These are phyloP conservation scores for Grosmannia huntii DNA, from an alignment of 2,329 filamentous ascomycete genomes.

Conservation along the genomic window DNA sequence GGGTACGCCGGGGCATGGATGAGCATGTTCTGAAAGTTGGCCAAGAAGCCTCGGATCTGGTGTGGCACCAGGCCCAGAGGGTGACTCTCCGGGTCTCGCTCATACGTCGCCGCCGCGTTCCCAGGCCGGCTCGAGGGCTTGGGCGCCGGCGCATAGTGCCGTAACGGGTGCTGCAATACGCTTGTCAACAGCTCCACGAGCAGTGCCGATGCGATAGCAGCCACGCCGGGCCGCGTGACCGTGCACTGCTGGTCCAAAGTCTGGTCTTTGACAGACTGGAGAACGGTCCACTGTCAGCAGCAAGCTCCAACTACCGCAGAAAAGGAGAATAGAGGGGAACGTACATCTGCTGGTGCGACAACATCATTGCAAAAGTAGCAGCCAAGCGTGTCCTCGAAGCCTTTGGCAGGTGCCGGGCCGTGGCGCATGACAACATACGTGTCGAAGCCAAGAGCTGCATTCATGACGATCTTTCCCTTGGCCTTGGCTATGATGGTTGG, in stretches of 20 bases:
- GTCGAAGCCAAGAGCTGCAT: slow-evolving; percentile 91
- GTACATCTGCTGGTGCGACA: slow-evolving; percentile 82
- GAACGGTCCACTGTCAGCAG: neutral
- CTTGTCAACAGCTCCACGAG: slow-evolving; percentile 84
- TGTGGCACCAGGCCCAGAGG: slow-evolving; percentile 63
- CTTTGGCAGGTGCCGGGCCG: slow-evolving; percentile 49
- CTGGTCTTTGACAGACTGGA: slow-evolving; percentile 72
- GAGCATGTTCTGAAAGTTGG: slow-evolving; percentile 59
- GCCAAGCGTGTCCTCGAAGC: slow-evolving; percentile 57
- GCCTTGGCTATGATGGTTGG: slow-evolving; percentile 95
- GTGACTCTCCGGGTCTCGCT: slow-evolving; percentile 43
- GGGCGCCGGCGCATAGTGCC: slow-evolving; percentile 49
- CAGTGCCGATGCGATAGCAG: slow-evolving; percentile 80
- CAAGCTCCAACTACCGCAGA: neutral
- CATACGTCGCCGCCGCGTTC: slow-evolving; percentile 27
- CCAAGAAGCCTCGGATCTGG: slow-evolving; percentile 66
- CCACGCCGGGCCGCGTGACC: slow-evolving; percentile 84
- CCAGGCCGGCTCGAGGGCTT: slow-evolving; percentile 20
- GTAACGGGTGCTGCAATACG: slow-evolving; percentile 71
- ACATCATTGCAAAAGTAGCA: slow-evolving; percentile 99
- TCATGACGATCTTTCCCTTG: slow-evolving; percentile 87
- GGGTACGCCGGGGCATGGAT: slow-evolving; percentile 66
- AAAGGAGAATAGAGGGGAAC: slow-evolving; percentile 20
- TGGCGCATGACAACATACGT: slow-evolving; percentile 97
- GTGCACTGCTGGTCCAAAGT: slow-evolving; percentile 98